Evolutionary conservation across 2,329 filamentous ascomycete species (phyloP).

Genomic region (Fusarium buharicum): DNA sequence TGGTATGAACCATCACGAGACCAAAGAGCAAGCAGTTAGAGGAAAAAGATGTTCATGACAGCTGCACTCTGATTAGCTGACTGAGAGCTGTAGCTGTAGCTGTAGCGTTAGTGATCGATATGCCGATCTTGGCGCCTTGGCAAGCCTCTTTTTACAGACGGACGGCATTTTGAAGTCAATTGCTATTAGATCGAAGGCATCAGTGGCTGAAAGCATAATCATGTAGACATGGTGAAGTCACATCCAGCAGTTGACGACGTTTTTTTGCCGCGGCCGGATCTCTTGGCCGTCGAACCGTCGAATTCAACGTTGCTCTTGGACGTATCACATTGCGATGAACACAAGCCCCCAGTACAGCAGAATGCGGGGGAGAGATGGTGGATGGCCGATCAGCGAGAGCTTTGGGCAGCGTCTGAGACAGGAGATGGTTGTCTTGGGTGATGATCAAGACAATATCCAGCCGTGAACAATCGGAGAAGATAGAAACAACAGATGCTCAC

Average conservation of each 20-base stretch:
- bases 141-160: conserved; percentile 2
- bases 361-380: conserved; percentile 28
- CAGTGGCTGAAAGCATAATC: neutral
- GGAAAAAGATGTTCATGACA: conserved; percentile 16
- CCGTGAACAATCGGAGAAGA: neutral
- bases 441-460: neutral
- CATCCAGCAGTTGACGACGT: neutral
- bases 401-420: conserved; percentile 18
- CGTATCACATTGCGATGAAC: conserved; percentile 4
- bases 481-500: conserved; percentile 2
- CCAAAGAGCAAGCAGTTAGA: neutral
- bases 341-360: neutral
- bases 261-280: neutral
- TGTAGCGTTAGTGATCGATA: neutral
- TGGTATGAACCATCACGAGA: conserved; percentile 13
- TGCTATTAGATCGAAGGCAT: neutral
- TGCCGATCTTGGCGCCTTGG: conserved; percentile 33
- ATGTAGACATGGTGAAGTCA: conserved; percentile 6
- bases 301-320: conserved; percentile 30
- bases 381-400: conserved; percentile 20
- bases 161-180: conserved; percentile 4
- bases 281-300: conserved; percentile 17
- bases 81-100: too few relatives aligned
- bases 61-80: conserved; percentile 4
- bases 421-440: conserved; percentile 2